These are phyloP conservation scores for Deuterostichococcus epilithicus DNA, from an alignment of 139 green algal genomes.

Conservation along the genomic window DNA sequence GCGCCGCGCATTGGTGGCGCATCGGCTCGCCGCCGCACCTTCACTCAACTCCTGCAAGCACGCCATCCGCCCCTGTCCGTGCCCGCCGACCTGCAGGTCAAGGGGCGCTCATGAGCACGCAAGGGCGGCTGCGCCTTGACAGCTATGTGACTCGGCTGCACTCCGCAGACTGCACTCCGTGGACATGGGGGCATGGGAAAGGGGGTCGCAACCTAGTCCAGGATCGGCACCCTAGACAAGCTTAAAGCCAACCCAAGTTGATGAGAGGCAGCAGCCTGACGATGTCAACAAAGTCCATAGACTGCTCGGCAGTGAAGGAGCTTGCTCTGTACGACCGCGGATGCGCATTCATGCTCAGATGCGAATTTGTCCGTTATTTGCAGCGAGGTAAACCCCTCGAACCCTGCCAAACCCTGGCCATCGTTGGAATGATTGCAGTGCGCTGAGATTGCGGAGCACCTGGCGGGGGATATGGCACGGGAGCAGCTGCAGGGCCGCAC, in stretches of 20 bases:
- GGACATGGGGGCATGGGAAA: neutral
- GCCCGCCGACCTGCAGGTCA: no score
- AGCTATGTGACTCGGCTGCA: neutral
- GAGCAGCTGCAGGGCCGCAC: constrained; percentile 70
- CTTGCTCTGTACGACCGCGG: neutral
- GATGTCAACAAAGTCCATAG: neutral
- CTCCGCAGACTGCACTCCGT: neutral
- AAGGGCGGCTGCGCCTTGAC: no score
- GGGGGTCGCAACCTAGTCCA: no score
- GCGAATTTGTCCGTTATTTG: no score
- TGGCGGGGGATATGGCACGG: constrained; percentile 62
- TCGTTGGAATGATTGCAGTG: constrained; percentile 15
- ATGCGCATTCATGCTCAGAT: neutral
- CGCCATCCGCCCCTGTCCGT: neutral
- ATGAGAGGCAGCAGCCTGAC: no score
- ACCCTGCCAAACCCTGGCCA: no score
- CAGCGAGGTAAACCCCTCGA: neutral
- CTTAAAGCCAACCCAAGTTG: no score
- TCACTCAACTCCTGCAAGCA: neutral
- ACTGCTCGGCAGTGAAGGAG: neutral
- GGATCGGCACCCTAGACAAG: no score
- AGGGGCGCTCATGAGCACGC: no score
- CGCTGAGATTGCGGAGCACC: constrained; percentile 48
- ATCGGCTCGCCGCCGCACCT: no score
- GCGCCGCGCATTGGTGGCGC: neutral